A percentile compares a stretch with the other conserved stretches of the same genome.
Conservation (phyloP, 192 early-diverging fungal species). For the Podila epicladia region DNA sequence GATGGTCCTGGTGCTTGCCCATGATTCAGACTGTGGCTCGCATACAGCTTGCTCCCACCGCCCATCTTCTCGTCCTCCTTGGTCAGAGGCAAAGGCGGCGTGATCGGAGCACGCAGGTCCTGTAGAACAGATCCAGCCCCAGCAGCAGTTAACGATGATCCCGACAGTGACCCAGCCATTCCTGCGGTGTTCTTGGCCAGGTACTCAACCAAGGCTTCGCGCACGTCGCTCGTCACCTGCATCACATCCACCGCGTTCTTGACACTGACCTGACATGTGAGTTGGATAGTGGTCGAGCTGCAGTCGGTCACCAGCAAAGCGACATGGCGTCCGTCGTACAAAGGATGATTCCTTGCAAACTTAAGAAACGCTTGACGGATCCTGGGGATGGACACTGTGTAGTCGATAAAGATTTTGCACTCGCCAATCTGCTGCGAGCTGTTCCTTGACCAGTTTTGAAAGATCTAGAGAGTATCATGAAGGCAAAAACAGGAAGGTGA, state of each 20-base stretch:
- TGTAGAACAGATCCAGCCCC: background rate
- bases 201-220: constrained; percentile 47
- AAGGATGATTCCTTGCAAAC: constrained; percentile 32
- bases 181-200: constrained; percentile 1
- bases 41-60: constrained; percentile 25
- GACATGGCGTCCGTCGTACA: constrained; percentile 33
- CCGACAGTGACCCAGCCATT: background rate
- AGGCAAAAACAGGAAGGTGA: too few species aligned
- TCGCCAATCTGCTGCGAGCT: constrained; percentile 37
- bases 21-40: background rate
- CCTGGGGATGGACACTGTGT: constrained; percentile 14
- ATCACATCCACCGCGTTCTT: constrained; percentile 35
- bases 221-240: constrained; percentile 36
- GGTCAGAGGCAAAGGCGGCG: constrained; percentile 20
- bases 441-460: constrained; percentile 54
- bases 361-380: constrained; percentile 39
- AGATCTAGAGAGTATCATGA: constrained; percentile 13
- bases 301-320: constrained; percentile 28
- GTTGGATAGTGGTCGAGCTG: constrained; percentile 9
- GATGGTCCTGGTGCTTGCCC: background rate
- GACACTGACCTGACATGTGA: constrained; percentile 45
- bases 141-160: background rate
- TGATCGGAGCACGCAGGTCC: background rate
- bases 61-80: constrained; percentile 46
- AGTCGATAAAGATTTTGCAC: constrained; percentile 38